Evolutionary conservation across 1,284 basidiomycete species (phyloP).

Genomic region (Microbotryomycetes sp.): DNA sequence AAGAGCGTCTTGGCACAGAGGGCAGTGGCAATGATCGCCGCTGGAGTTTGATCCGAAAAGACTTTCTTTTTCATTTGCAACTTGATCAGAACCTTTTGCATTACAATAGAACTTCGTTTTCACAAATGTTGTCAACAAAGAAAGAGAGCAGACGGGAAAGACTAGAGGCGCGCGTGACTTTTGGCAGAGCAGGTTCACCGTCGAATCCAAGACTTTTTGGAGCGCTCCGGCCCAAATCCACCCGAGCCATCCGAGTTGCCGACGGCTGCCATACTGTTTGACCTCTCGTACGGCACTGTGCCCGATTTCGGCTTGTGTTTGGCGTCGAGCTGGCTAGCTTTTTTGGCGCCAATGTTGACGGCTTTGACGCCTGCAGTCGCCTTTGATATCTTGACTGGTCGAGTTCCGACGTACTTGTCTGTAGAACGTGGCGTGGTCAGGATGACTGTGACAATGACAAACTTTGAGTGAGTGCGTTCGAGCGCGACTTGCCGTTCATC

Average conservation of each 20-base stretch:
- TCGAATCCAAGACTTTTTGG: constrained; percentile 6
- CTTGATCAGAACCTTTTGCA: too few relatives aligned
- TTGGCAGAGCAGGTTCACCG: too few relatives aligned
- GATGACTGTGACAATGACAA: neutral
- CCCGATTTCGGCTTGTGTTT: constrained; percentile 33
- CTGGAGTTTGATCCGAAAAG: neutral
- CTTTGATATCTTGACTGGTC: constrained; percentile 84
- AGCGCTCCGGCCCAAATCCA: constrained; percentile 4
- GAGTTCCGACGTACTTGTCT: constrained; percentile 96
- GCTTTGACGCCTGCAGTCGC: constrained; percentile 73
- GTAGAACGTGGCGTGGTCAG: constrained; percentile 3
- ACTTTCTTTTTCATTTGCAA: too few relatives aligned
- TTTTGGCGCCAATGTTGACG: constrained; percentile 86
- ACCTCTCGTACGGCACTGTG: constrained; percentile 22
- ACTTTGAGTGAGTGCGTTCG: neutral
- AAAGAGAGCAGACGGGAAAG: neutral
- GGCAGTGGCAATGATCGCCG: constrained; percentile 22
- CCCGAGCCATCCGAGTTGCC: neutral
- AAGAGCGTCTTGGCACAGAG: constrained; percentile 20
- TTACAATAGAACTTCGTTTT: too few relatives aligned
- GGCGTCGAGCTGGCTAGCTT: constrained; percentile 52
- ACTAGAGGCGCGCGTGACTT: too few relatives aligned
- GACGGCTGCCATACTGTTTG: neutral
- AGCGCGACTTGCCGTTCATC: constrained; percentile 73
- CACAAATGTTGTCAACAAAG: neutral